Conservation (phyloP, 2,329 filamentous ascomycete genomes). For the Penicillium sp. region DNA sequence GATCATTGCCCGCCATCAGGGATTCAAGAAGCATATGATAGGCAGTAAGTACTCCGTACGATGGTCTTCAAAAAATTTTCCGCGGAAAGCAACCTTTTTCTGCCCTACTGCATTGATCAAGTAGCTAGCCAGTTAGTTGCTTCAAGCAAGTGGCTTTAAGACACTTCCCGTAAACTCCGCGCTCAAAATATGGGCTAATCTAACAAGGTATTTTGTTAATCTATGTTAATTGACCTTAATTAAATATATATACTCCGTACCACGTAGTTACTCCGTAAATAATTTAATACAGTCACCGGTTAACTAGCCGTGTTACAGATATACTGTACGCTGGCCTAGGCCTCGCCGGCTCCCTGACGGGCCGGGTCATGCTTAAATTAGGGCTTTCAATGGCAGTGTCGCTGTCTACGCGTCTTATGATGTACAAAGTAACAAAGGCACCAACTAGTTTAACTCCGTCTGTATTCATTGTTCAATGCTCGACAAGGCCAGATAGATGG, state of each 20-base stretch:
- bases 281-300: not conserved
- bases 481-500: too few species aligned
- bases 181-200: too few species aligned
- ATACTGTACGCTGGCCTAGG: not conserved
- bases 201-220: not conserved
- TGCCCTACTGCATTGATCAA: not conserved
- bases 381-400: not conserved
- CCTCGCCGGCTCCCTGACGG: not conserved
- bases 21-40: too few species aligned
- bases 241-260: not conserved
- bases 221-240: not conserved
- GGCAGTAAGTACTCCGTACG: not conserved
- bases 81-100: not conserved
- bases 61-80: not conserved
- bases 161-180: too few species aligned
- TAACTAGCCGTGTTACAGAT: not conserved
- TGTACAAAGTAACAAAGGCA: too few species aligned
- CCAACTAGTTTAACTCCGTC: too few species aligned
- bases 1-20: not conserved
- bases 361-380: not conserved
- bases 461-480: too few species aligned
- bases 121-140: not conserved
- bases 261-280: not conserved
- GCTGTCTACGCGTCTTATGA: not conserved
- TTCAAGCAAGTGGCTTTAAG: too few species aligned